These are phyloP conservation scores for Dittrichia graveolens DNA, from an alignment of 129 eudicot species.

Conservation along the genomic window DNA sequence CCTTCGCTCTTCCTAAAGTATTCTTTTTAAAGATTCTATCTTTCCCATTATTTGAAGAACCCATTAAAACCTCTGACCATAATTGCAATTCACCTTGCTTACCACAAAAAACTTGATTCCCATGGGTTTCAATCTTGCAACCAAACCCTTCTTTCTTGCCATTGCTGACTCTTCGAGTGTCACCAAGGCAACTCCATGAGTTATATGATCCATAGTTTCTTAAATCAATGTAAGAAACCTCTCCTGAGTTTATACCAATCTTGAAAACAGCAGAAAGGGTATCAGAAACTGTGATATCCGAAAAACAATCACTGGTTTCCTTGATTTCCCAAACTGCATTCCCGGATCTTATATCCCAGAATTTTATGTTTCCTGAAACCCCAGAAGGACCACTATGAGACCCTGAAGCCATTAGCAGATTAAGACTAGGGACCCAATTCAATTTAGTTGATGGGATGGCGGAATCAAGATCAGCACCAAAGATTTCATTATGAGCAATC, in stretches of 20 bases:
- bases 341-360: slow-evolving; percentile 88
- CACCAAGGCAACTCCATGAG: slow-evolving; percentile 77
- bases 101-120: slow-evolving; percentile 68
- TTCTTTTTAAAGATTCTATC: slow-evolving; percentile 70
- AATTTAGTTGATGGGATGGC: slow-evolving; percentile 84
- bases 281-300: slow-evolving; percentile 70
- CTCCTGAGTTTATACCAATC: slow-evolving; percentile 84
- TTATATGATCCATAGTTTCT: slow-evolving; percentile 55
- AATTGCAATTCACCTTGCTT: slow-evolving; percentile 68
- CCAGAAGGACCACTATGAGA: slow-evolving; percentile 90
- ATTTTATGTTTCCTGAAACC: slow-evolving; percentile 66
- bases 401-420: slow-evolving; percentile 88
- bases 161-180: slow-evolving; percentile 42
- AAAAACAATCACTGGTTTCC: slow-evolving; percentile 70
- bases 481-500: slow-evolving; percentile 69
- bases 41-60: slow-evolving; percentile 35
- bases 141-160: slow-evolving; percentile 90
- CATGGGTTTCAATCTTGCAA: slow-evolving; percentile 66
- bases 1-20: slow-evolving; percentile 70
- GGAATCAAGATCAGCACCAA: slow-evolving; percentile 77
- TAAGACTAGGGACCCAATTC: slow-evolving; percentile 71
- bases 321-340: slow-evolving; percentile 75
- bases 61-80: slow-evolving; percentile 82
- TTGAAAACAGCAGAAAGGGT: slow-evolving; percentile 64
- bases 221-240: slow-evolving; percentile 70